Conservation (phyloP, 495 filamentous ascomycete genomes). For the Aspergillus indologenus region DNA sequence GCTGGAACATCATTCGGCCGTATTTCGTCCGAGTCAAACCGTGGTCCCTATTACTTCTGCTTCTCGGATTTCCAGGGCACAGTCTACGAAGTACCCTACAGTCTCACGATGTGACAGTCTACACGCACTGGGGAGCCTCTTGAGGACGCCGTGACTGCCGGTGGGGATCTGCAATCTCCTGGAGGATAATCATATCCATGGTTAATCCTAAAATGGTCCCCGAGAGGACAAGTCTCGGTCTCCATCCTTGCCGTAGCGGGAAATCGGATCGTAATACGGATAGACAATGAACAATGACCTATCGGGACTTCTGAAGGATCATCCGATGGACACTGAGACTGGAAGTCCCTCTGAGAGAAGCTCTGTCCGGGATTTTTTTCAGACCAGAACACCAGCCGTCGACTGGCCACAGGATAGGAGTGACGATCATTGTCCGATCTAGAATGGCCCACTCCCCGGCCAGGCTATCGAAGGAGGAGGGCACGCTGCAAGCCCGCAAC, state of each 20-base stretch:
- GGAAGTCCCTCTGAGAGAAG: neutral
- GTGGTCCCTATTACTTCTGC: neutral
- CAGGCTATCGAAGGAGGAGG: neutral
- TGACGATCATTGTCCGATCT: neutral
- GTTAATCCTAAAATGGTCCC: neutral
- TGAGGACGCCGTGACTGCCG: neutral
- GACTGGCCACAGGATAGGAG: neutral
- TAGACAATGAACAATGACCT: neutral
- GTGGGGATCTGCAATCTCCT: neutral
- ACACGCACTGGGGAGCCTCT: neutral
- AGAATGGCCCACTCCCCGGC: neutral
- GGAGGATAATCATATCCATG: slow-evolving; percentile 1
- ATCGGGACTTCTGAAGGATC: neutral
- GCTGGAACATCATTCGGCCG: neutral
- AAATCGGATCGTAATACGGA: neutral
- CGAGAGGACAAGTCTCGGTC: neutral
- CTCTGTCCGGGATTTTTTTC: neutral
- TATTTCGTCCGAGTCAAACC: neutral
- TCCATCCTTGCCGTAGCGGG: neutral
- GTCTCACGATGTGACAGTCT: neutral
- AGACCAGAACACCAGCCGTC: neutral
- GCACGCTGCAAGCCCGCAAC: neutral
- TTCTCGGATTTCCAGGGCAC: neutral
- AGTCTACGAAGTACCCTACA: neutral
- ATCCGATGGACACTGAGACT: neutral